Conservation (phyloP, 1,284 basidiomycete genomes). For the Cutaneotrichosporon mucoides region DNA sequence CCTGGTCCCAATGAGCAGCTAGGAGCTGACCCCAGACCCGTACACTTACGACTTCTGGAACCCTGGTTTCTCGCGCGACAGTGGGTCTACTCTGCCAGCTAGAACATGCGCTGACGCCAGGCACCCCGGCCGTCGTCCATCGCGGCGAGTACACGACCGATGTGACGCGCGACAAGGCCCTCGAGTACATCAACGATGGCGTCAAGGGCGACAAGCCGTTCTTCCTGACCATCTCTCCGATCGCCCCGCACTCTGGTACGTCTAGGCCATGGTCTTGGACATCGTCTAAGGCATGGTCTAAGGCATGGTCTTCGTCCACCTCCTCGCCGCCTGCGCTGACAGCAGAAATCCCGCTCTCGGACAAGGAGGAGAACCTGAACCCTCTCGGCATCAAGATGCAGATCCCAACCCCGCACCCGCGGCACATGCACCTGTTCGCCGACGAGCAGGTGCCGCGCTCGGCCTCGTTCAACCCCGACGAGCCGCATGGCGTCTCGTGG, state of each 20-base stretch:
- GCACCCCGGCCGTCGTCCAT: slow-evolving; percentile 23
- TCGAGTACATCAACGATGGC: slow-evolving; percentile 25
- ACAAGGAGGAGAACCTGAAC: too few relatives aligned
- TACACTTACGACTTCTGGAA: slow-evolving; percentile 40
- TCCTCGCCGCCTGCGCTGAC: too few relatives aligned
- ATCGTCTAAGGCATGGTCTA: too few relatives aligned
- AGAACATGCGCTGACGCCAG: too few relatives aligned
- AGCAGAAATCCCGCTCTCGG: too few relatives aligned
- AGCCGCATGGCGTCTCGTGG: slow-evolving; percentile 33
- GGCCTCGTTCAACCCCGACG: slow-evolving; percentile 31
- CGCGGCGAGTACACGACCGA: slow-evolving; percentile 33
- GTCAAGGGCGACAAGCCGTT: slow-evolving; percentile 27
- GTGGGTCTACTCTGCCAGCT: too few relatives aligned
- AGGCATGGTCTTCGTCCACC: too few relatives aligned
- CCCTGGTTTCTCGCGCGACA: slow-evolving; percentile 23
- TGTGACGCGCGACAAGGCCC: slow-evolving; percentile 25
- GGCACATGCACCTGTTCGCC: slow-evolving; percentile 30
- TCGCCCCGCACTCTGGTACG: slow-evolving; percentile 2
- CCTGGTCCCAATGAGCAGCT: too few relatives aligned
- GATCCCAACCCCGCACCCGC: slow-evolving; percentile 20
- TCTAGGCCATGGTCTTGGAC: background rate
- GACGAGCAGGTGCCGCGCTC: slow-evolving; percentile 18
- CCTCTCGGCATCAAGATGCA: too few relatives aligned
- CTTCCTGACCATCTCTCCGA: slow-evolving; percentile 25
- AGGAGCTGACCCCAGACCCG: slow-evolving; percentile 34